Evolutionary conservation across 169 alveolate genomes (phyloP).

Genomic region (Eimeria sp.): DNA sequence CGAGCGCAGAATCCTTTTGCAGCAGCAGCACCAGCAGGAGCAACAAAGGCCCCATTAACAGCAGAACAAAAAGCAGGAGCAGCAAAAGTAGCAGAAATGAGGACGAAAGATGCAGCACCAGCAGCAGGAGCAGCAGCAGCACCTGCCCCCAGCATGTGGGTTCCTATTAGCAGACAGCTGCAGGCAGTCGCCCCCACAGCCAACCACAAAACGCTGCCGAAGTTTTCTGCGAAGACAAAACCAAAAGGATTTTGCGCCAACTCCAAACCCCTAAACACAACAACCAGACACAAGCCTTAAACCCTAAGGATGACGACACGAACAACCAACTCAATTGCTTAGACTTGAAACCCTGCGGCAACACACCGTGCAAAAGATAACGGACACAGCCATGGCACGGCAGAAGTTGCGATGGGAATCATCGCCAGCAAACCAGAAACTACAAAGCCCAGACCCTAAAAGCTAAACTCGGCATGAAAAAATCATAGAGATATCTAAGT

Average conservation of each 20-base stretch:
- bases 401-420: too few relatives aligned
- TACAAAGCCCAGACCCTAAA: constrained; percentile 4
- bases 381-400: too few relatives aligned
- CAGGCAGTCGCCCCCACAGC: constrained; percentile 76
- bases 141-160: constrained; percentile 58
- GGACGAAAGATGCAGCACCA: neutral
- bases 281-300: constrained; percentile 6
- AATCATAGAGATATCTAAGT: neutral
- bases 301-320: neutral
- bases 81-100: neutral
- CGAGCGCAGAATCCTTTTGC: neutral
- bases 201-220: constrained; percentile 84
- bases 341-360: too few relatives aligned
- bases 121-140: constrained; percentile 50
- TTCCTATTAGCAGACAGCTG: constrained; percentile 17
- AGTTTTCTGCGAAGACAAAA: constrained; percentile 72
- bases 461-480: neutral
- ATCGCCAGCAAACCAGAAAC: neutral
- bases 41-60: neutral
- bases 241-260: constrained; percentile 57
- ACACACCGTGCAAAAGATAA: too few relatives aligned
- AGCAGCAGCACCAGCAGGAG: neutral
- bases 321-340: too few relatives aligned
- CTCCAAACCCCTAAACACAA: constrained; percentile 65
- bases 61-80: neutral